Conservation (phyloP, 1,284 basidiomycete genomes). For the Tilletia horrida region DNA sequence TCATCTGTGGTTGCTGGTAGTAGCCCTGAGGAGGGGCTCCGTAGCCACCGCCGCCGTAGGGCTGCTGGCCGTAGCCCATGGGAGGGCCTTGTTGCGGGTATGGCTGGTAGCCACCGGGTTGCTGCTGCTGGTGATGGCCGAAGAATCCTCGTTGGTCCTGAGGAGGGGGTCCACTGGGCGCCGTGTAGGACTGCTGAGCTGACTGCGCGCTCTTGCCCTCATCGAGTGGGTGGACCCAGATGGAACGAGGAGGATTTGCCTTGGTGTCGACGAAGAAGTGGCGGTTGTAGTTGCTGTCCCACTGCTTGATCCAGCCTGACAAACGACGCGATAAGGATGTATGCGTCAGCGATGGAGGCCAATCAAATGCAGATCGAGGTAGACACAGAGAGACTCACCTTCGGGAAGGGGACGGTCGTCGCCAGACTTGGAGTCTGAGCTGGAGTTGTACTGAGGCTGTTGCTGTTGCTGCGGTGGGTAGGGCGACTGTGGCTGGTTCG, state of each 20-base stretch:
- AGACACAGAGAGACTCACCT: not conserved
- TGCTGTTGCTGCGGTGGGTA: constrained; percentile 18
- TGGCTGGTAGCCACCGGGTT: constrained; percentile 25
- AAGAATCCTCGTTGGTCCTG: constrained; percentile 29
- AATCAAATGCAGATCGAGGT: not conserved
- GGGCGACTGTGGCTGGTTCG: constrained; percentile 15
- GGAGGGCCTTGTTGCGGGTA: constrained; percentile 13
- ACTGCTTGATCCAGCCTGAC: constrained; percentile 49
- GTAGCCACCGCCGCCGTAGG: not conserved
- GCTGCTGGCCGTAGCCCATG: constrained; percentile 28
- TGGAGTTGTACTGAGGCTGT: constrained; percentile 18
- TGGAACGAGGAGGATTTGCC: constrained; percentile 45
- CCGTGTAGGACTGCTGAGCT: constrained; percentile 26
- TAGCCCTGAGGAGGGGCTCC: constrained; percentile 19
- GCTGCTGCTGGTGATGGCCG: constrained; percentile 20
- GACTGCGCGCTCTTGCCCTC: constrained; percentile 26
- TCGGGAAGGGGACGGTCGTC: constrained; percentile 40
- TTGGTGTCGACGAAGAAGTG: constrained; percentile 53
- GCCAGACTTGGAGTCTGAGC: constrained; percentile 25
- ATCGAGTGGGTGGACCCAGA: constrained; percentile 49
- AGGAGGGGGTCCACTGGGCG: constrained; percentile 37
- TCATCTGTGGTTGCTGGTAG: constrained; percentile 24
- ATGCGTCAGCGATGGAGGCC: no score
- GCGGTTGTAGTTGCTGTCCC: constrained; percentile 47
- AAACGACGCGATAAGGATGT: no score